Evolutionary conservation across 345 rosid species (phyloP).

Genomic region (Bretschneidera sinensis): DNA sequence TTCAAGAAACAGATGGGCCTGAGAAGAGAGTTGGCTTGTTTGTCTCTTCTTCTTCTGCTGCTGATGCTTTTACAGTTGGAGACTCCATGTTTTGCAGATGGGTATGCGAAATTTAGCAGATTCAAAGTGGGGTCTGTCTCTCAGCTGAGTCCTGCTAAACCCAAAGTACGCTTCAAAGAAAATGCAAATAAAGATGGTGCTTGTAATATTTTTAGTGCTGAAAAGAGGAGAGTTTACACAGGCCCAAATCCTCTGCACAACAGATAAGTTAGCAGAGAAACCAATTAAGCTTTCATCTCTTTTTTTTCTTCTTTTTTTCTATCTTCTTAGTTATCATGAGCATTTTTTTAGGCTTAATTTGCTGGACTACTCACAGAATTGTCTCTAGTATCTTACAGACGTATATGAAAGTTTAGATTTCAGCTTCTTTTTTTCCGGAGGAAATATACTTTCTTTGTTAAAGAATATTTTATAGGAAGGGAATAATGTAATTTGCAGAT

Average conservation of each 20-base stretch:
- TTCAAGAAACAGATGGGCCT: conserved; percentile 22
- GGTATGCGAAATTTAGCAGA: conserved; percentile 20
- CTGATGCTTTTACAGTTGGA: conserved; percentile 28
- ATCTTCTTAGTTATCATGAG: background rate
- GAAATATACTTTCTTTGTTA: background rate
- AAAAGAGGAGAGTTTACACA: conserved; percentile 49
- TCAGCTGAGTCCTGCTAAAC: conserved; percentile 5
- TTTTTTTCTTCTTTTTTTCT: background rate
- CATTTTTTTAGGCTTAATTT: background rate
- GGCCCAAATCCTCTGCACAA: conserved; percentile 68
- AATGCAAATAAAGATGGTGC: conserved; percentile 18
- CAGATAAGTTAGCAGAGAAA: conserved; percentile 21
- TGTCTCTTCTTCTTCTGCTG: conserved; percentile 23
- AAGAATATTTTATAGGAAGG: background rate
- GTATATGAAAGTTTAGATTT: background rate
- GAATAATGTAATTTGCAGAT: too few relatives aligned
- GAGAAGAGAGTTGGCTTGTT: conserved; percentile 22
- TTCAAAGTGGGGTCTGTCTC: conserved; percentile 20
- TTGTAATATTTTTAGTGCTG: conserved; percentile 31
- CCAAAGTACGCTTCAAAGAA: conserved; percentile 11
- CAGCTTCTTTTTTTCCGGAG: background rate
- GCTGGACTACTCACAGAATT: background rate
- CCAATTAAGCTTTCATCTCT: background rate
- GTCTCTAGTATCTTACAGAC: background rate
- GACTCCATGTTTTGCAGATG: conserved; percentile 20